Conservation (phyloP, 2,329 filamentous ascomycete species). For the Nannizziopsis arthrosporioides region DNA sequence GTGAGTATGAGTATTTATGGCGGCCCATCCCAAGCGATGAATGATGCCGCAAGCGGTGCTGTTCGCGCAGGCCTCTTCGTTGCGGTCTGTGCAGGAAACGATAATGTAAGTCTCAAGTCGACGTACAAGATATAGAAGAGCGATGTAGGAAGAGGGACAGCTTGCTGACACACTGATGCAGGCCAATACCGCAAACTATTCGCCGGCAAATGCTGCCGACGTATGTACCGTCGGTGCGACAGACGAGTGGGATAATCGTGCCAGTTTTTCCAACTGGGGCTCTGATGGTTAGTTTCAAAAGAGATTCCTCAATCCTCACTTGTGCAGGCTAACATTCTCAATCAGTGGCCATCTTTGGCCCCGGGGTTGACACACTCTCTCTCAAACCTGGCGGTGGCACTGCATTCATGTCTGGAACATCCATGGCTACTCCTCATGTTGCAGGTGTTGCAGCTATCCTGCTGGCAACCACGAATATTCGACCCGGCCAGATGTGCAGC, state of each 20-base stretch:
- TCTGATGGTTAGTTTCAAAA: constrained; percentile 22
- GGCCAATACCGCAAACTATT: constrained; percentile 24
- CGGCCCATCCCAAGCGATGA: constrained; percentile 26
- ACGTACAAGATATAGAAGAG: background rate
- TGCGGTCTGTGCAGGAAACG: constrained; percentile 34
- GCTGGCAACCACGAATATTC: constrained; percentile 40
- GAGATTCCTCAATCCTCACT: too few relatives aligned
- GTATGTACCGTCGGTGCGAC: constrained; percentile 34
- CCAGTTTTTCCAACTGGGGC: constrained; percentile 33
- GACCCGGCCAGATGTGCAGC: constrained; percentile 32
- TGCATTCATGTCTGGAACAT: constrained; percentile 32
- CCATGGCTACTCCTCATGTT: constrained; percentile 36
- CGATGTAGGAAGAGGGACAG: too few relatives aligned
- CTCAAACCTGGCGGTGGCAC: constrained; percentile 39
- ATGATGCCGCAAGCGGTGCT: constrained; percentile 29
- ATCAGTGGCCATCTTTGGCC: constrained; percentile 46
- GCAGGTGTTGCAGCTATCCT: constrained; percentile 45
- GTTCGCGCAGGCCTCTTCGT: constrained; percentile 29
- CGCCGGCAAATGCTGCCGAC: constrained; percentile 29
- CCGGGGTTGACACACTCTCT: constrained; percentile 42
- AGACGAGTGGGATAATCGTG: constrained; percentile 22
- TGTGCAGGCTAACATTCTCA: background rate
- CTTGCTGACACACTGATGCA: constrained; percentile 8
- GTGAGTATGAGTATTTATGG: constrained; percentile 31
- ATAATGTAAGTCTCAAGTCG: constrained; percentile 12